Evolutionary conservation across 352 stramenopile species (phyloP).

Genomic region (Paralagenidium karlingii): DNA sequence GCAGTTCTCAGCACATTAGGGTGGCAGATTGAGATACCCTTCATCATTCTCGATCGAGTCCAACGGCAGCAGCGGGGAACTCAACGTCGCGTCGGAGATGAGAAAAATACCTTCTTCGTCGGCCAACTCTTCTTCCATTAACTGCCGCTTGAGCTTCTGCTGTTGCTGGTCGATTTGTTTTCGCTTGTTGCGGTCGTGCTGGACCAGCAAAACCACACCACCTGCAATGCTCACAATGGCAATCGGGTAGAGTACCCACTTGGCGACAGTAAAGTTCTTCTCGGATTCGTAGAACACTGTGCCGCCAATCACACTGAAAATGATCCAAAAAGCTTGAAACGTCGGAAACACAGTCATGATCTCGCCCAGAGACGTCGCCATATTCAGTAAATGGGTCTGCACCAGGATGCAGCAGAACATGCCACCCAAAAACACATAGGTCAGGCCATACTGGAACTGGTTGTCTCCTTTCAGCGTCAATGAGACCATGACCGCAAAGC

Average conservation of each 20-base stretch:
- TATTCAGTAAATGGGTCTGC: constrained; percentile 82
- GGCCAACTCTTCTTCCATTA: constrained; percentile 16
- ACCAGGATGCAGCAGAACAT: constrained; percentile 81
- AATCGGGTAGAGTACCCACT: constrained; percentile 64
- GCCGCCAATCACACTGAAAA: constrained; percentile 74
- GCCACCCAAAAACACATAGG: constrained; percentile 76
- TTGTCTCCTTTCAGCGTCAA: constrained; percentile 75
- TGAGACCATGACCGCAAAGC: constrained; percentile 74
- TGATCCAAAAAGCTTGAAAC: constrained; percentile 83
- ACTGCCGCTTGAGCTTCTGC: constrained; percentile 5
- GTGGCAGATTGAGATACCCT: no score
- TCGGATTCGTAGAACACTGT: constrained; percentile 78
- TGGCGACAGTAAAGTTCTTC: constrained; percentile 27
- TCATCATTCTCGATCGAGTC: constrained; percentile 25
- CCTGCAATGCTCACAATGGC: constrained; percentile 50
- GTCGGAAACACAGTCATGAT: constrained; percentile 86
- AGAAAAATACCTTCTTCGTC: constrained; percentile 43
- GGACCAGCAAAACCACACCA: constrained; percentile 59
- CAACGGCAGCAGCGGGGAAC: constrained; percentile 32
- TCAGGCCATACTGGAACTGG: constrained; percentile 76
- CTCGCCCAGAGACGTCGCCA: constrained; percentile 68
- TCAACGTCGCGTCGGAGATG: constrained; percentile 50
- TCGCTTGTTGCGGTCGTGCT: constrained; percentile 24
- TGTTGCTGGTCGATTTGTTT: neutral
- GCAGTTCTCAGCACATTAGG: no score